These are phyloP conservation scores for Phlebopus sp. DNA, from an alignment of 1,284 basidiomycete genomes.

Conservation along the genomic window DNA sequence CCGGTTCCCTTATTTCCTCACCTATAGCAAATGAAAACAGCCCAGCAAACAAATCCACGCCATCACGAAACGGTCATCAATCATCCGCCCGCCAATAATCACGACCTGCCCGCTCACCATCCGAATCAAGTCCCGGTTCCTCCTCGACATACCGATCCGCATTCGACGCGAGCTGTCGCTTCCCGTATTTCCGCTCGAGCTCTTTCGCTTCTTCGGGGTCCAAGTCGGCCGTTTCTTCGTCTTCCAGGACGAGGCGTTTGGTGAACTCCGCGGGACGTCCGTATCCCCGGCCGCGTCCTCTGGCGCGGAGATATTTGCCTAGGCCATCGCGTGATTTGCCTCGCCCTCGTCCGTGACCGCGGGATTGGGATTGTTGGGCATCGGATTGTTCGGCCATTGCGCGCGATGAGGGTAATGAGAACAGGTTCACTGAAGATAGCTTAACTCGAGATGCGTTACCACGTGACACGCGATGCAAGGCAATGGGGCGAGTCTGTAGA, in stretches of 20 bases:
- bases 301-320: slow-evolving; percentile 69
- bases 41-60: neutral
- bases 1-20: slow-evolving; percentile 65
- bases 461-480: too few relatives aligned
- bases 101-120: slow-evolving; percentile 44
- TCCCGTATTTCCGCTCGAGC: slow-evolving; percentile 47
- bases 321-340: slow-evolving; percentile 63
- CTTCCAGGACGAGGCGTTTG: slow-evolving; percentile 57
- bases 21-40: slow-evolving; percentile 42
- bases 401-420: too few relatives aligned
- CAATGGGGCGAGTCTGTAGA: too few relatives aligned
- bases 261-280: slow-evolving; percentile 64
- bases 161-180: slow-evolving; percentile 61
- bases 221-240: slow-evolving; percentile 40
- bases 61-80: neutral
- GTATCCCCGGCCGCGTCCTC: slow-evolving; percentile 54
- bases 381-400: slow-evolving; percentile 19
- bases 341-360: slow-evolving; percentile 42
- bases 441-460: too few relatives aligned
- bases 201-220: slow-evolving; percentile 52
- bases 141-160: slow-evolving; percentile 69
- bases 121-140: slow-evolving; percentile 61
- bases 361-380: slow-evolving; percentile 14
- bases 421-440: too few relatives aligned
- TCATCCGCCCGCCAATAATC: neutral